Percentiles rank a stretch among this genome's conserved stretches.
Conservation (phyloP, 2,329 filamentous ascomycete genomes). For the Xylaria sp. region DNA sequence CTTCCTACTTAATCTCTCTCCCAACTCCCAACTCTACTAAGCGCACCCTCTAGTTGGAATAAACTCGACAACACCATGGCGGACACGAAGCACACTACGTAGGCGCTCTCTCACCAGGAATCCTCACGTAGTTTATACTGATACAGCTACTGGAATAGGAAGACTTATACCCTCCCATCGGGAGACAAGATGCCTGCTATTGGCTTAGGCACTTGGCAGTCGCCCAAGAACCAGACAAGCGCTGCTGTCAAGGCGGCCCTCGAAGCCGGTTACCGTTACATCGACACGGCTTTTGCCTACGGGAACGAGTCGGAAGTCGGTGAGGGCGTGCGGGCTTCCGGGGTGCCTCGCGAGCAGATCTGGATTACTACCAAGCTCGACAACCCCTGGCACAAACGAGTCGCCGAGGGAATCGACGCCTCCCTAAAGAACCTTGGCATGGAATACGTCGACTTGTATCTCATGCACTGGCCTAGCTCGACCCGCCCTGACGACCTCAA, state of each 20-base stretch:
- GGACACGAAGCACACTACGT: conserved; percentile 46
- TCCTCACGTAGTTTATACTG: not conserved
- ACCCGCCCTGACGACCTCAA: conserved; percentile 70
- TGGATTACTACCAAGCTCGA: conserved; percentile 85
- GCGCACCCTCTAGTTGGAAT: not conserved
- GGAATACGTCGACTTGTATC: conserved; percentile 76
- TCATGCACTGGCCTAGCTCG: conserved; percentile 78
- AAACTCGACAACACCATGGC: conserved; percentile 42
- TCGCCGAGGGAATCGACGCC: conserved; percentile 68
- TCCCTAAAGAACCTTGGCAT: conserved; percentile 70
- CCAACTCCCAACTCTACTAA: not conserved
- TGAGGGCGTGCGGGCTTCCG: conserved; percentile 70
- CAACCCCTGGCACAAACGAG: conserved; percentile 81
- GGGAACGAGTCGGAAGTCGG: conserved; percentile 79
- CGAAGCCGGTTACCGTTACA: conserved; percentile 76
- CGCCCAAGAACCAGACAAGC: conserved; percentile 73
- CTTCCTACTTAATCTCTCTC: not conserved
- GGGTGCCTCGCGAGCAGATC: conserved; percentile 72
- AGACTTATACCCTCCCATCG: conserved; percentile 76
- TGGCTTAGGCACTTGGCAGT: conserved; percentile 84
- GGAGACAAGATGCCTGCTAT: conserved; percentile 82
- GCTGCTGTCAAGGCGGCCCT: conserved; percentile 78
- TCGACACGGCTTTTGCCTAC: conserved; percentile 81
- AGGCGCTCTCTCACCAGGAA: conserved; percentile 3
- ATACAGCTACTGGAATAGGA: conserved; percentile 48